phyloP scores from a whole-genome alignment of 2,329 filamentous ascomycete species.

The Xylaria sp. region DNA sequence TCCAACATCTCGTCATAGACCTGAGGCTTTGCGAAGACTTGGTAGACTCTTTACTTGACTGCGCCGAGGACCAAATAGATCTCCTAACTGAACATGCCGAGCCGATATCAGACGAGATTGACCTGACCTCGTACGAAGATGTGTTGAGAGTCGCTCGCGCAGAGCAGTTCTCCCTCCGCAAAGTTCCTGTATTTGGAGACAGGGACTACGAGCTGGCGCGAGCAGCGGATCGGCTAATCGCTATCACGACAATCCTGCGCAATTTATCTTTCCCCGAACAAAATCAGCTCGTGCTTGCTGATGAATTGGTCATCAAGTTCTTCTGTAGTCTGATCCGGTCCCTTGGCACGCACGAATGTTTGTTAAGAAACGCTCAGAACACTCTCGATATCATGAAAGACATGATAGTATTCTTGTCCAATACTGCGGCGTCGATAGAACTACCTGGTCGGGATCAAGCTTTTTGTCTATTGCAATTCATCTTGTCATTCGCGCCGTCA shows the following conservation, averaged over 20 bases:
- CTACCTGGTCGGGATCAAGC: constrained; percentile 88
- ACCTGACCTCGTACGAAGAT: constrained; percentile 86
- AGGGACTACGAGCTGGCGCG: constrained; percentile 81
- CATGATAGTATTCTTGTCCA: constrained; percentile 84
- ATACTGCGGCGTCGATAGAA: constrained; percentile 80
- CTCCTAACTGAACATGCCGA: constrained; percentile 81
- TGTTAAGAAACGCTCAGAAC: constrained; percentile 81
- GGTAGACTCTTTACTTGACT: constrained; percentile 86
- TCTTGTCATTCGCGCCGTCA: constrained; percentile 86
- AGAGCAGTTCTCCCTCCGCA: constrained; percentile 74
- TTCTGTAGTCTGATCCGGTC: constrained; percentile 83
- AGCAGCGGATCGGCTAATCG: constrained; percentile 84
- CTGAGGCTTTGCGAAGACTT: constrained; percentile 84
- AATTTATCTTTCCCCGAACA: constrained; percentile 83
- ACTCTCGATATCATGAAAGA: constrained; percentile 98
- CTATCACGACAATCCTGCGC: constrained; percentile 88
- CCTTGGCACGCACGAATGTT: constrained; percentile 85
- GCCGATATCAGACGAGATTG: constrained; percentile 85
- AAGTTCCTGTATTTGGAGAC: constrained; percentile 75
- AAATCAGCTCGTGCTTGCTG: constrained; percentile 78
- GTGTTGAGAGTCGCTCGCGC: constrained; percentile 77
- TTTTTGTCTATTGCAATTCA: constrained; percentile 82
- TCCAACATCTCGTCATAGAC: constrained; percentile 67
- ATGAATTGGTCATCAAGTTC: constrained; percentile 80
- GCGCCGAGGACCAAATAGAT: constrained; percentile 87